Percentiles rank a stretch among this genome's conserved stretches.
Conservation (phyloP, 176 grass and related monocot genomes). For the Puya raimondii region DNA sequence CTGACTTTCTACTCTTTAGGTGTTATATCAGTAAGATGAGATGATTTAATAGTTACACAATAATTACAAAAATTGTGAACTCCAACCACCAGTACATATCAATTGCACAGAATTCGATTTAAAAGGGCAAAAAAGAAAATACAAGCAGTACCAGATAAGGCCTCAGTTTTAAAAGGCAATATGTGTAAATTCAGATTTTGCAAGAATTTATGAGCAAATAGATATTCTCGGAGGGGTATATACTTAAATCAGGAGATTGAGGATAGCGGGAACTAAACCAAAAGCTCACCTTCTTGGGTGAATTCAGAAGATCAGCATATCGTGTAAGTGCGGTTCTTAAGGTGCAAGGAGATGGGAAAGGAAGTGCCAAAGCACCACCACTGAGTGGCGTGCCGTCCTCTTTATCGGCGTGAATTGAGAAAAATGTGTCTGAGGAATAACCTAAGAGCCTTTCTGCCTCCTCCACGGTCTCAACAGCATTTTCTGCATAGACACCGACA, state of each 20-base stretch:
- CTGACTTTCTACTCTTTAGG: too few species aligned
- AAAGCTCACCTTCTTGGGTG: slow-evolving; percentile 65
- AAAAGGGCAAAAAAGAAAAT: too few species aligned
- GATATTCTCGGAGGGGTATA: background rate
- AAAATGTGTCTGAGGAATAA: slow-evolving; percentile 53
- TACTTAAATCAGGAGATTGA: background rate
- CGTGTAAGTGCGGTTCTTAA: slow-evolving; percentile 61
- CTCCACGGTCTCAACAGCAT: slow-evolving; percentile 57
- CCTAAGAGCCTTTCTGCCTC: slow-evolving; percentile 51
- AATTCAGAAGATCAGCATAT: slow-evolving; percentile 74
- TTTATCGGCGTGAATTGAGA: slow-evolving; percentile 69
- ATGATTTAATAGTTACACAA: too few species aligned
- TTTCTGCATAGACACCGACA: slow-evolving; percentile 74
- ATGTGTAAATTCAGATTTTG: too few species aligned
- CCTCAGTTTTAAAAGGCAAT: too few species aligned
- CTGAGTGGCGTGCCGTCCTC: slow-evolving; percentile 65
- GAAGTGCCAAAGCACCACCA: slow-evolving; percentile 59
- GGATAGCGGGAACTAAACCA: background rate
- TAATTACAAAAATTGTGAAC: too few species aligned
- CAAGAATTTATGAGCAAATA: too few species aligned
- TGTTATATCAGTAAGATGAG: too few species aligned
- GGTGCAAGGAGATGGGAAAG: slow-evolving; percentile 78
- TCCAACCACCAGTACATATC: too few species aligned
- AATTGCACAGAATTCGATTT: too few species aligned
- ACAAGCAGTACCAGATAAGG: too few species aligned